Evolutionary conservation across 345 rosid genomes (phyloP), one percentile per base, ranked within the genome.

Genomic region (Lenwebbia sp.): DNA sequence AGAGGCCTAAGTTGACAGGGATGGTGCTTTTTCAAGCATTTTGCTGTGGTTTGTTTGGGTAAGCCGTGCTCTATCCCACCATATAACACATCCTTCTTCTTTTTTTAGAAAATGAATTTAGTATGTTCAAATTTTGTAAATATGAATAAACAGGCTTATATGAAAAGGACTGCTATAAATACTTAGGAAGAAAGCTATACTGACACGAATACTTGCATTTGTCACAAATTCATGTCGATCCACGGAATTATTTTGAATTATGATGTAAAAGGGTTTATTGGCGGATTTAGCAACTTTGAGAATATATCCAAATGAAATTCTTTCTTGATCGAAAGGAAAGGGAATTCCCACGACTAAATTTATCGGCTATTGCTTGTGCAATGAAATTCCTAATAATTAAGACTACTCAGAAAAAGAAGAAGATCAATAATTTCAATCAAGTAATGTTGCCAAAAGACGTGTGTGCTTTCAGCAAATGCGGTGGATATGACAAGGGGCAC

Each of bases 1-100:
- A 47, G 82, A 91, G 91, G 88, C 94, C 93, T 58, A 92, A 92
- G 82, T 70, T 93, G 56, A 92, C 92, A 33, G 88, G 93, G 92
- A 87, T 26, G 25, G 57, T 94, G n/a, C 75, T 90, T 15, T 83
- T 90, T 54, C 92, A 88, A 87, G 91, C 94, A 54, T 88, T 92
- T 88, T 87, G 92, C 44, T 90, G 91, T 52, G 95, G 92, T 5
- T 58, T 87, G 83, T 53, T 93, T 37, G 96, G 95, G 96, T 94
- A 87, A 70, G 90, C 62, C 13, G 22, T 85, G 40, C 58, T 28
- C 15, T 10, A 84, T 50, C 23, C 82, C 37, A 44, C 52, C 51
- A 58, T 13, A 60, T 30, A 56, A 0, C 56, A n/a, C 58, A 19
- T 37, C 60, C 33, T 40, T 26, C 74, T 58, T 50, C 5, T 84